Conservation (phyloP, 1,139 yeast species). For the Hemisphaericaspora xylanilytica region DNA sequence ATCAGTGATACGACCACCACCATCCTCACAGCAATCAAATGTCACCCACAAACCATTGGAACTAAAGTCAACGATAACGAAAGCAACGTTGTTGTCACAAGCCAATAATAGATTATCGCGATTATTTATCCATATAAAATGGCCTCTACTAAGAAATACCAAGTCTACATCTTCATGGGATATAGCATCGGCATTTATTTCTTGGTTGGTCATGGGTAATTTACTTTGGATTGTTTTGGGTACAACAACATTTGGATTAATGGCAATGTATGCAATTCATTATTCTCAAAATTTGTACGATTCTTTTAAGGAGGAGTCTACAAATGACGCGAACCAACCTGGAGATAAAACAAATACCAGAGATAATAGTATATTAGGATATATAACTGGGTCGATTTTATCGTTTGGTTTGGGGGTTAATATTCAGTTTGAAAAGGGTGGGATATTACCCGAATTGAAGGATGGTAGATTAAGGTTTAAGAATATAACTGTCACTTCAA, state of each 20-base stretch:
- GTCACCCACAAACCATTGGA: background rate
- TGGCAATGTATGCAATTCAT: conserved; percentile 48
- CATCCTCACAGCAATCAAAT: background rate
- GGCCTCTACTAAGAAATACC: conserved; percentile 54
- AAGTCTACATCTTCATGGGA: conserved; percentile 55
- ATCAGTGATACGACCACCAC: background rate
- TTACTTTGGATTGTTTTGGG: conserved; percentile 60
- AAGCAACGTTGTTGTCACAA: conserved; percentile 41
- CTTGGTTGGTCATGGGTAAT: conserved; percentile 56
- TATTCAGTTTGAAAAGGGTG: conserved; percentile 36
- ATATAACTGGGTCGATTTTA: conserved; percentile 35
- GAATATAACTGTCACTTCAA: conserved; percentile 40
- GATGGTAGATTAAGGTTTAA: conserved; percentile 63
- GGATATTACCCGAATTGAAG: conserved; percentile 46
- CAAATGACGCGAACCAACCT: no score
- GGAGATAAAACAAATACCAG: no score
- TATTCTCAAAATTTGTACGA: conserved; percentile 35
- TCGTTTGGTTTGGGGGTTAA: conserved; percentile 41
- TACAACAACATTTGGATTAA: conserved; percentile 62
- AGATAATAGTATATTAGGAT: conserved; percentile 33
- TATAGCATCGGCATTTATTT: conserved; percentile 51
- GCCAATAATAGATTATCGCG: conserved; percentile 45
- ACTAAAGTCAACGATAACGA: conserved; percentile 19
- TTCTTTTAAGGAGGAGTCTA: conserved; percentile 13
- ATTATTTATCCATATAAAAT: conserved; percentile 50